Conservation (phyloP, 768 basidiomycete species). For the Leccinellum albellum region DNA sequence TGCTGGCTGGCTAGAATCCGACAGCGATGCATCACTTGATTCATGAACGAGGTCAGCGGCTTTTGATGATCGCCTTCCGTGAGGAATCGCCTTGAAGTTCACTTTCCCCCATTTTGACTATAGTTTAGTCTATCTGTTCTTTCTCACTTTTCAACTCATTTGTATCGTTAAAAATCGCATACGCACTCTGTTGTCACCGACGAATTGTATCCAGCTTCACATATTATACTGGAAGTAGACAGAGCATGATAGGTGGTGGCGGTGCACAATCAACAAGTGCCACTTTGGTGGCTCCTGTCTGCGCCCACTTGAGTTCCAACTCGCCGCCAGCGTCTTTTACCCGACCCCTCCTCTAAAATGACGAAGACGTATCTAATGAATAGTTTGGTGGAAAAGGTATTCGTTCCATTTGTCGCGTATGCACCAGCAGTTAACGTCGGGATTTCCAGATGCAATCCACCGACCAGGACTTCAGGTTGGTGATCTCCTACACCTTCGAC, state of each 20-base stretch:
- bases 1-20: conserved; percentile 42
- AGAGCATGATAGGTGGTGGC: too few relatives aligned
- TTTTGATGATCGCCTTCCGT: background rate
- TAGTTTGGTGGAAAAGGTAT: conserved; percentile 77
- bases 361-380: conserved; percentile 85
- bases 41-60: background rate
- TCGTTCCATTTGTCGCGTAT: background rate
- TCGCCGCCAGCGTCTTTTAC: background rate
- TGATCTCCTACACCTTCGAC: conserved; percentile 10
- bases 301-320: background rate
- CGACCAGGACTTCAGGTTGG: conserved; percentile 86
- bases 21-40: conserved; percentile 1
- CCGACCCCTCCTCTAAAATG: conserved; percentile 45
- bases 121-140: background rate
- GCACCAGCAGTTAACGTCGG: conserved; percentile 2
- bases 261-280: too few relatives aligned
- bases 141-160: background rate
- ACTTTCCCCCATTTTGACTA: background rate
- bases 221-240: too few relatives aligned
- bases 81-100: too few relatives aligned
- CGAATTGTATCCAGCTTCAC: background rate
- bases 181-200: background rate
- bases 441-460: conserved; percentile 74
- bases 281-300: conserved; percentile 28
- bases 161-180: background rate